Base-by-base conservation (phyloP, 148 eudicot genomes). In the Vaccinium vitisidaea region DNA sequence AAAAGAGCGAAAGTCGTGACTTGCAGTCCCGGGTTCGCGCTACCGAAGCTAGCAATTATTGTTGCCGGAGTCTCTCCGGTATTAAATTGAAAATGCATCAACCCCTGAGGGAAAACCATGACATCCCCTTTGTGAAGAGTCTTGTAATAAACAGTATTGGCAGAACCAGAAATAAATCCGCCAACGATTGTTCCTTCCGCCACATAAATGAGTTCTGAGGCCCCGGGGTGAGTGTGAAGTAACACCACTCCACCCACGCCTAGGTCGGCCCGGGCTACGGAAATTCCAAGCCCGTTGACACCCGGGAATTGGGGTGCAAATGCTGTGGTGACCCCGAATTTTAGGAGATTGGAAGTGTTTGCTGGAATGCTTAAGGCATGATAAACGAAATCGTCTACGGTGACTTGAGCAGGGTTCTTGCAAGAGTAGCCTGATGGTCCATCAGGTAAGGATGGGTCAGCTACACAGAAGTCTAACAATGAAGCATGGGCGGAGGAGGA, bases 141-240 rank as follows among this genome's bases (percentile, higher is more conserved):
- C 61, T 91, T 90, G 7, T 88, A 76, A 86, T 92, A 94, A 2
- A 93, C 91, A 0, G 14, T 27, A 58, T 93, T 94, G 46, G 85
- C 93, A 69, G 74, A 30, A 0, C 93, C 93, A n/a, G 92, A 90
- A 16, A 96, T 77, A 67, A 95, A 93, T 0, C 98, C 98, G 0
- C 98, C 96, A 43, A 43, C 46, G 2, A 96, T 89, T 6, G 80
- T 67, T 1, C 98, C 98, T 71, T 92, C 83, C 18, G 86, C 80
- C 2, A 96, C 94, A 49, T 88, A 46, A 0, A 93, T 80, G 7
- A 92, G 36, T 80, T 94, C 98, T 0, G 93, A 84, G 0, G 85
- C 98, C 0, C 87, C 93, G 0, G 98, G 96, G 88, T 96, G 98
- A 1, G 95, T 96, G 95, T 96, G 98, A 84, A 96, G 77, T 4